phyloP scores from a whole-genome alignment of 1,284 basidiomycete genomes.

The Trichosporon sp. region DNA sequence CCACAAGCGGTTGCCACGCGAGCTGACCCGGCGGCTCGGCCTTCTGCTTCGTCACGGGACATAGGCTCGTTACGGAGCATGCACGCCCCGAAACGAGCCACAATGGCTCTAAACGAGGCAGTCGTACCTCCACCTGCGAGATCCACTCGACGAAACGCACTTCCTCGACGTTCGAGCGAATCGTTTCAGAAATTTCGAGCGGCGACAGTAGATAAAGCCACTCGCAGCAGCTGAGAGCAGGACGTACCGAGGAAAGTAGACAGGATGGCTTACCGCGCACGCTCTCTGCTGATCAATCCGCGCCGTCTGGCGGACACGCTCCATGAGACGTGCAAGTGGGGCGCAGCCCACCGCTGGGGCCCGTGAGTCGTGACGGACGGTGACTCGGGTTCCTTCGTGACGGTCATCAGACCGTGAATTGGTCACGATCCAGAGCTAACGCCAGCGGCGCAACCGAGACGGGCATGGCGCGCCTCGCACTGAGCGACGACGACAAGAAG shows the following conservation, averaged over 20 bases:
- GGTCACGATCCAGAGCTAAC: conserved; percentile 16
- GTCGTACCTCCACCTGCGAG: neutral
- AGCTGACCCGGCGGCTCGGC: neutral
- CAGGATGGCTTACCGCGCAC: conserved; percentile 16
- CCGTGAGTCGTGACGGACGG: conserved; percentile 16
- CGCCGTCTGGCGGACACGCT: conserved; percentile 44
- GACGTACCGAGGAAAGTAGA: neutral
- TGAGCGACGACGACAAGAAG: conserved; percentile 43
- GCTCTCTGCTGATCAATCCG: conserved; percentile 35
- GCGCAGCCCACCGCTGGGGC: conserved; percentile 32
- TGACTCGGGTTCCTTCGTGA: neutral
- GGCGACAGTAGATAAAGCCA: neutral
- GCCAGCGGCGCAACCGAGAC: conserved; percentile 28
- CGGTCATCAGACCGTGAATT: neutral
- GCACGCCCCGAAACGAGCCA: too few relatives aligned
- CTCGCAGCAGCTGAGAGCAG: neutral
- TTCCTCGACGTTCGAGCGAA: neutral
- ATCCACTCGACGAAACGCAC: neutral
- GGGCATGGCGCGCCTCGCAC: conserved; percentile 37
- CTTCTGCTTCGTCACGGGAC: neutral
- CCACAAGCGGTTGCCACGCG: neutral
- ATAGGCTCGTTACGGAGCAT: neutral
- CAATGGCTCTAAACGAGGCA: too few relatives aligned
- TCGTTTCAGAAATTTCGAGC: neutral
- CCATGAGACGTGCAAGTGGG: conserved; percentile 46